These are phyloP conservation scores for Ustilago nuda DNA, from an alignment of 1,284 basidiomycete genomes.

Conservation along the genomic window DNA sequence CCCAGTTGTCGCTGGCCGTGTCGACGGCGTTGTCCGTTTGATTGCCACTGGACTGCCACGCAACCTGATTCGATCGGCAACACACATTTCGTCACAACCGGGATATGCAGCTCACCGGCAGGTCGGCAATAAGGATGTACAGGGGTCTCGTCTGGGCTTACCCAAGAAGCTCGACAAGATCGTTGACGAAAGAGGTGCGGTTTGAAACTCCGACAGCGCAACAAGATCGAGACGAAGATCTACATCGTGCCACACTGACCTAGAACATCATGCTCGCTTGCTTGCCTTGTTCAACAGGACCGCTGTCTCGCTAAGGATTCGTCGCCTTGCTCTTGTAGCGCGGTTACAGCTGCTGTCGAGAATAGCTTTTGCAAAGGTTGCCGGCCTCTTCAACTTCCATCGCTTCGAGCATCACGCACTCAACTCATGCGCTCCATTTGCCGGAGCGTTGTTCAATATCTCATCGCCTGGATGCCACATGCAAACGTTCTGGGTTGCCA, in stretches of 20 bases:
- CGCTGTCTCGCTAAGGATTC: conserved; percentile 8
- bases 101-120: background rate
- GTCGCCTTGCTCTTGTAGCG: conserved; percentile 2
- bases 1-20: too few species aligned
- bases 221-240: conserved; percentile 6
- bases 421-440: background rate
- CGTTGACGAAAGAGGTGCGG: background rate
- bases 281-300: conserved; percentile 4
- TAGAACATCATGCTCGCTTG: background rate
- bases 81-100: background rate
- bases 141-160: background rate
- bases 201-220: conserved; percentile 3
- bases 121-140: background rate
- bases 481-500: background rate
- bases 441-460: conserved; percentile 3
- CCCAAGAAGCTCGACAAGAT: background rate
- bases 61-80: background rate
- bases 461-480: background rate
- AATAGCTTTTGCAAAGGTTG: background rate
- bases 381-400: conserved; percentile 9
- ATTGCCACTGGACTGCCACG: too few species aligned
- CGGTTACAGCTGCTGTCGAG: background rate
- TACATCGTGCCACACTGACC: background rate
- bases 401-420: background rate
- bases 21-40: too few species aligned